phyloP scores from a whole-genome alignment of 371 early-diverging fungal genomes.

The Mucor irregularis region DNA sequence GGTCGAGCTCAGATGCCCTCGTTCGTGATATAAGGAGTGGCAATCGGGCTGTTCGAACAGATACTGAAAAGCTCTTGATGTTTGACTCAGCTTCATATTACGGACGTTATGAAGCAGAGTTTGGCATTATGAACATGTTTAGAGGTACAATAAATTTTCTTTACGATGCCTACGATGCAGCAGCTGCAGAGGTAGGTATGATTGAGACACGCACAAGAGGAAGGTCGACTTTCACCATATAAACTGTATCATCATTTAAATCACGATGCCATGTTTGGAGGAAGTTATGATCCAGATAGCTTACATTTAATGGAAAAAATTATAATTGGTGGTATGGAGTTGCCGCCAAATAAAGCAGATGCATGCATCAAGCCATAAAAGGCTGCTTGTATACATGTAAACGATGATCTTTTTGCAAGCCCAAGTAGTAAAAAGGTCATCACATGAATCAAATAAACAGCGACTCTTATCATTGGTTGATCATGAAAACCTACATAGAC shows the following conservation, averaged over 20 bases:
- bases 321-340: slow-evolving; percentile 9
- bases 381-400: no score
- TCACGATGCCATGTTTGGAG: slow-evolving; percentile 41
- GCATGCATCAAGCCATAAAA: no score
- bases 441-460: no score
- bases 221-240: slow-evolving; percentile 24
- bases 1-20: slow-evolving; percentile 9
- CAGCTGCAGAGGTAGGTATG: slow-evolving; percentile 1
- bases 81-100: slow-evolving; percentile 39
- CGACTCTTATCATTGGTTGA: no score
- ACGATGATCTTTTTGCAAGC: no score
- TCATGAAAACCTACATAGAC: background rate
- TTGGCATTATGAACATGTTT: slow-evolving; percentile 43
- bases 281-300: slow-evolving; percentile 23
- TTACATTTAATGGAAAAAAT: slow-evolving; percentile 20
- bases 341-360: no score
- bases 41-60: slow-evolving; percentile 24
- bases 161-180: slow-evolving; percentile 17
- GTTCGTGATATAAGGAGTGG: slow-evolving; percentile 40
- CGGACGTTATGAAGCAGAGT: slow-evolving; percentile 36
- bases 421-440: no score
- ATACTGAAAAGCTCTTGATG: slow-evolving; percentile 19
- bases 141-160: slow-evolving; percentile 23
- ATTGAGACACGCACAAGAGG: no score
- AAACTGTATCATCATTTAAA: slow-evolving; percentile 40